A percentile compares a stretch with the other conserved stretches of the same genome.
Conservation (phyloP, 202 grass and related monocot genomes). For the Carex arenaria region DNA sequence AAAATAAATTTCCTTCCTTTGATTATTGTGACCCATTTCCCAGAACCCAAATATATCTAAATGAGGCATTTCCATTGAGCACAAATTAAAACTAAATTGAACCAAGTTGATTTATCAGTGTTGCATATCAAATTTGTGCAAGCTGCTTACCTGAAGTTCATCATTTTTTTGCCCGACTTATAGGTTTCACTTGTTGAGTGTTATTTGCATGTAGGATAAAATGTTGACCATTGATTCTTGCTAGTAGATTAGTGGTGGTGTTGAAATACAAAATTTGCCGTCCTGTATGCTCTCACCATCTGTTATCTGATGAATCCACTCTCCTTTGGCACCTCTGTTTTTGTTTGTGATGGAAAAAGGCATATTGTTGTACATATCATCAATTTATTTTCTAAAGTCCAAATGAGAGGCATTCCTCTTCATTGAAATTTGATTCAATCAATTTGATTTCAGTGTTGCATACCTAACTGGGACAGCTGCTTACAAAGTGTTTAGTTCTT, state of each 20-base stretch:
- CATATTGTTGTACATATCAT: not conserved
- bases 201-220: not conserved
- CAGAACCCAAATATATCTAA: not conserved
- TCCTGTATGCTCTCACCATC: not conserved
- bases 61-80: not conserved
- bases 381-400: not conserved
- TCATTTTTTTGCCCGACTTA: not conserved
- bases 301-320: not conserved
- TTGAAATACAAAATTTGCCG: not conserved
- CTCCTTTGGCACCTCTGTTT: conserved; percentile 5
- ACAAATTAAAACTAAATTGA: not conserved
- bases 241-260: not conserved
- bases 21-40: not conserved
- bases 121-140: not conserved
- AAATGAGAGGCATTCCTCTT: not conserved
- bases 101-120: not conserved
- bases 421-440: not conserved
- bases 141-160: not conserved
- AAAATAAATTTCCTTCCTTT: not conserved
- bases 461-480: not conserved
- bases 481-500: not conserved
- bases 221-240: not conserved
- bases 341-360: conserved; percentile 21
- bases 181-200: not conserved
- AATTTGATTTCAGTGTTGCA: not conserved